Evolutionary conservation across 2,329 filamentous ascomycete species (phyloP).

Genomic region (Trichoderma lentiforme): DNA sequence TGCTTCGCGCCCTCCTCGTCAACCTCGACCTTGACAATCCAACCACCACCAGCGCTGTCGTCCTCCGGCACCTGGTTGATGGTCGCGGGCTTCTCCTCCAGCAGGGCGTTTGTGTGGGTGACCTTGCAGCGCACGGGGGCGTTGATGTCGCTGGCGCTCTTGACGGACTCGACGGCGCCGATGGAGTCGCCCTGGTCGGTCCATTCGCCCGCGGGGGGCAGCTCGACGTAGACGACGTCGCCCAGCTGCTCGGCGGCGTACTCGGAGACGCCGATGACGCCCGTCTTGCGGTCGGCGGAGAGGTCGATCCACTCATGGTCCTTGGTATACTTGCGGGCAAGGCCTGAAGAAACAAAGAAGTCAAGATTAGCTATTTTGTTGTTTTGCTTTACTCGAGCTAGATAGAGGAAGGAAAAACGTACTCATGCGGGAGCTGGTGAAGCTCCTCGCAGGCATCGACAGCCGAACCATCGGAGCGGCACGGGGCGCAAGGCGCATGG

Average conservation of each 20-base stretch:
- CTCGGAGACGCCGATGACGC: conserved; percentile 78
- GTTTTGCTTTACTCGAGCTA: background rate
- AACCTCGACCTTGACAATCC: conserved; percentile 87
- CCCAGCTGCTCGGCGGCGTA: conserved; percentile 92
- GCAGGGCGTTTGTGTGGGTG: conserved; percentile 64
- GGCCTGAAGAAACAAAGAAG: conserved; percentile 39
- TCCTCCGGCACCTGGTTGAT: conserved; percentile 91
- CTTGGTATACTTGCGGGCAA: conserved; percentile 83
- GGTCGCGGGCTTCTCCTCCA: conserved; percentile 80
- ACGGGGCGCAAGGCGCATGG: conserved; percentile 37
- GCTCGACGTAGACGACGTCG: conserved; percentile 96
- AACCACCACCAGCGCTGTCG: conserved; percentile 70
- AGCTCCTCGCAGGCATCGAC: conserved; percentile 36
- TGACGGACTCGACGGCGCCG: conserved; percentile 95
- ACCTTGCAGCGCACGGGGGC: conserved; percentile 79
- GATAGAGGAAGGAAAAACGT: conserved; percentile 19
- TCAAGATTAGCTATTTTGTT: background rate
- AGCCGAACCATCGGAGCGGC: conserved; percentile 40
- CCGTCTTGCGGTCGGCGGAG: conserved; percentile 75
- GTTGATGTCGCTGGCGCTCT: conserved; percentile 97
- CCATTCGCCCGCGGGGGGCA: conserved; percentile 64
- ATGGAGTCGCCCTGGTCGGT: conserved; percentile 77
- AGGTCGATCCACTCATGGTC: conserved; percentile 99
- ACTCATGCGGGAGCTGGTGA: conserved; percentile 41
- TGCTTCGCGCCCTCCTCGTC: conserved; percentile 62